Evolutionary conservation across 2,329 filamentous ascomycete species (phyloP), one percentile per base, ranked within the genome.

Genomic region (Penicillium sp.): DNA sequence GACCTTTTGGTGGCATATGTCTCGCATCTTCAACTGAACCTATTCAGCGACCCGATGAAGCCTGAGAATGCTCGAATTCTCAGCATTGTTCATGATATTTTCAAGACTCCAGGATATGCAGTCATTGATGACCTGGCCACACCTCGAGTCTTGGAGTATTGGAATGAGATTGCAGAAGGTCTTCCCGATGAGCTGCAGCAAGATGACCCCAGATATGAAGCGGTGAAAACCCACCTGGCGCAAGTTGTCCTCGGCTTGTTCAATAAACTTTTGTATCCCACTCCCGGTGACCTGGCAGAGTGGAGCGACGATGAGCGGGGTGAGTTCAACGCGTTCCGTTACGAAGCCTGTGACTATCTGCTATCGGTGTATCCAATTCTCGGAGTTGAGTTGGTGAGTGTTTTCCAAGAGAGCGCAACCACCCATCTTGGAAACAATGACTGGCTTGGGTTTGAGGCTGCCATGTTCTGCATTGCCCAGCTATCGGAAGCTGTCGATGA

Each of bases 271-370:
- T 63, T 69, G n/a, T 74, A 71, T 47, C 72, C 74, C 0, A 59
- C 51, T 9, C 51, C 66, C 2, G 63, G 63, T 36, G 66, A 71
- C 18, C 36, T 70, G 14, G 61, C 64, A 28, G 67, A 69, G 9
- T 77, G 74, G 74, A 66, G 68, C 41, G 68, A 71, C 28, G 74
- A 77, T 44, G 74, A 77, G 25, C 62, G 72, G 27, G 66, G 63
- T 48, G 70, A 74, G 48, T 77, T 77, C 49, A 66, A 66, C 42
- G 63, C 68, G 16, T 77, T 76, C 50, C 73, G 75, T 16, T 70
- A 71, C 25, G 74, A 77, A 40, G 74, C 71, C n/a, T 70, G 70
- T 44, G 75, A 77, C 53, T 77, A 75, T 46, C 63, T 77, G 10
- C 66, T 75, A 13, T 70, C 74, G 6, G 68, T 70, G 1, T 76